Base-by-base conservation (phyloP, 176 grass and related monocot genomes). In the Phragmites australis region DNA sequence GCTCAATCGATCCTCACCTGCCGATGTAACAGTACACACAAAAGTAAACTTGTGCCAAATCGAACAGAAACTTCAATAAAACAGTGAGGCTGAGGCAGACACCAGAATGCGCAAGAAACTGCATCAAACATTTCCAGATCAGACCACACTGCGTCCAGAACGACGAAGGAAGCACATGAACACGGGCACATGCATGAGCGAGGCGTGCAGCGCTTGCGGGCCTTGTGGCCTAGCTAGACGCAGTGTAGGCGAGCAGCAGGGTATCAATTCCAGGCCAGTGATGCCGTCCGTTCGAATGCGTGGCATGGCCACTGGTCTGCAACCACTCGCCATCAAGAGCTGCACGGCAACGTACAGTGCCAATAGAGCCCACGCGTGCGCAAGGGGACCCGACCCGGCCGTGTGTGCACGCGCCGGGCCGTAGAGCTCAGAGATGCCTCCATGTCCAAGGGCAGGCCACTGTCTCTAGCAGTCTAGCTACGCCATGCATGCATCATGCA, bases 401-500 rank as follows among this genome's bases (percentile, higher is more conserved):
- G 48, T 80, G 70, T 13, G 6, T 64, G 82, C 87, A 81, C 54
- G 77, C 71, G 60, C 87, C 81, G 68, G 81, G 21, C 68, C 37
- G 63, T 32, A 29, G 19, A 74, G 68, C 52, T 69, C 76, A 50
- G 70, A 65, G 46, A 26, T 39, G 8, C 6, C 30, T 66, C 62
- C 77, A 78, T 81, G 77, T 80, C 76, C 39, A 45, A 81, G 68
- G 66, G 47, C 68, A 29, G 8, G 47, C 34, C 34, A 31, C 65
- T 69, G 82, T 59, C 82, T 40, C 70, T 66, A 46, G 53, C 85
- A 49, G 32, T 19, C 3, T 49, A 19, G 16, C 42, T 63, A 63
- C 75, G 44, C 31, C 27, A 16, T 30, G 44, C 44, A 19, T 68
- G 65, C 70, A 71, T 59, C 44, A 19, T 68, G 65, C 70, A 71